A percentile compares a stretch with the other conserved stretches of the same genome.
These are phyloP conservation scores for Mycothermus thermophilus DNA, from an alignment of 495 filamentous ascomycete genomes.

Conservation along the genomic window DNA sequence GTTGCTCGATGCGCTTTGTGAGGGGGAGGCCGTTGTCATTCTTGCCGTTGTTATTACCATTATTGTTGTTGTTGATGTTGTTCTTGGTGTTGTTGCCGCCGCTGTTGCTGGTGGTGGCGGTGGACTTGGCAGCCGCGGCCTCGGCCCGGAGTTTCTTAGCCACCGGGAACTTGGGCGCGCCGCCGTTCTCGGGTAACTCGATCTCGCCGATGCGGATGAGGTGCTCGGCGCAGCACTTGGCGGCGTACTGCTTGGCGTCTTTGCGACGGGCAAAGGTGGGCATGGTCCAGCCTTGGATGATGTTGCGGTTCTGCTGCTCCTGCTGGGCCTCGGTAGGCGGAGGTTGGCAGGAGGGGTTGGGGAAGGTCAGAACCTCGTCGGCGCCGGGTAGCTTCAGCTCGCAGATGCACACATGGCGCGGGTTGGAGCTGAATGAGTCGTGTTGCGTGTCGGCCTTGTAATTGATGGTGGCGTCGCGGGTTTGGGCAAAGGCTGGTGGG, in stretches of 20 bases:
- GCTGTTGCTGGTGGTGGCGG: neutral
- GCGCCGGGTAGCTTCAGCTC: slow-evolving; percentile 4
- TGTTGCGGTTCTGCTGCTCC: slow-evolving; percentile 11
- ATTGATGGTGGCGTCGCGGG: slow-evolving; percentile 2
- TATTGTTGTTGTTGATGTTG: neutral
- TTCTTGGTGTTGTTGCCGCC: neutral
- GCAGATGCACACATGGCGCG: slow-evolving; percentile 13
- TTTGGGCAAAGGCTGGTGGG: neutral
- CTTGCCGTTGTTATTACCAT: neutral
- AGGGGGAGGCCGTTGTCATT: slow-evolving; percentile 1
- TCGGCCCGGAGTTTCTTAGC: neutral
- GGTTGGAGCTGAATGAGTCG: slow-evolving; percentile 1
- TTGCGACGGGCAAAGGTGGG: slow-evolving; percentile 26
- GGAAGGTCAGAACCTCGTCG: slow-evolving; percentile 14
- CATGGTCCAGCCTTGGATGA: slow-evolving; percentile 4
- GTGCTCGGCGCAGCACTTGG: slow-evolving; percentile 25
- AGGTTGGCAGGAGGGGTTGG: too few relatives aligned
- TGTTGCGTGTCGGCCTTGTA: neutral
- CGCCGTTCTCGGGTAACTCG: neutral
- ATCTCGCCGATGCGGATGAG: neutral
- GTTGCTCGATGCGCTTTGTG: slow-evolving; percentile 5
- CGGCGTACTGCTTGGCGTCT: slow-evolving; percentile 33
- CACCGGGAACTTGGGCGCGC: neutral
- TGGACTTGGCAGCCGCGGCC: neutral
- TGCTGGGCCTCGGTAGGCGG: too few relatives aligned